These are phyloP conservation scores for Rhytidiadelphus loreus DNA, from an alignment of 225 moss, liverwort and hornwort species.

Conservation along the genomic window DNA sequence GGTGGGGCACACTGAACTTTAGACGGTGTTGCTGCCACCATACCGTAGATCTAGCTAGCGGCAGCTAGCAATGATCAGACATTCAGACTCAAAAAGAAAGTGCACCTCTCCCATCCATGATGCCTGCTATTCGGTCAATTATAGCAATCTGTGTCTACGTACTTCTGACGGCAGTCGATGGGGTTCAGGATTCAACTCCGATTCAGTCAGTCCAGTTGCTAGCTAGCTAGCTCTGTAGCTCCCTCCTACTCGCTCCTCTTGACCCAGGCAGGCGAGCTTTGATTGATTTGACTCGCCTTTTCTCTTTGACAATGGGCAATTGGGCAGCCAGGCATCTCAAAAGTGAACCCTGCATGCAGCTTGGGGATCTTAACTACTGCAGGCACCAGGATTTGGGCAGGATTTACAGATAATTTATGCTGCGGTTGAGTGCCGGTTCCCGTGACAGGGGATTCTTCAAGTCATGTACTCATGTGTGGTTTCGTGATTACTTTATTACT, in stretches of 20 bases:
- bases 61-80: neutral
- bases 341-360: neutral
- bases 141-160: conserved; percentile 2
- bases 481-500: neutral
- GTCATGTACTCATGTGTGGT: neutral
- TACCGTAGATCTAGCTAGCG: conserved; percentile 12
- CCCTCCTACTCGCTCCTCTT: neutral
- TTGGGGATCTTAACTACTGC: conserved; percentile 1
- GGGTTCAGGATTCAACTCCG: neutral
- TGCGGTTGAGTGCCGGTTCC: neutral
- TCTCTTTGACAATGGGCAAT: neutral
- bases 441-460: neutral
- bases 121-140: neutral
- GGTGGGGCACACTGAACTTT: neutral
- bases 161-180: conserved; percentile 1
- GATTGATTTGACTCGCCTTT: conserved; percentile 2
- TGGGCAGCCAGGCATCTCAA: neutral
- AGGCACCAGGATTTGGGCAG: conserved; percentile 15
- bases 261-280: neutral
- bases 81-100: neutral
- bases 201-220: neutral
- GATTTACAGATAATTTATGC: conserved; percentile 3
- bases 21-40: neutral
- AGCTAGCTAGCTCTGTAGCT: neutral
- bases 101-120: neutral